Evolutionary conservation across 2,329 filamentous ascomycete genomes (phyloP).

Genomic region (Tympanopsis confertula): DNA sequence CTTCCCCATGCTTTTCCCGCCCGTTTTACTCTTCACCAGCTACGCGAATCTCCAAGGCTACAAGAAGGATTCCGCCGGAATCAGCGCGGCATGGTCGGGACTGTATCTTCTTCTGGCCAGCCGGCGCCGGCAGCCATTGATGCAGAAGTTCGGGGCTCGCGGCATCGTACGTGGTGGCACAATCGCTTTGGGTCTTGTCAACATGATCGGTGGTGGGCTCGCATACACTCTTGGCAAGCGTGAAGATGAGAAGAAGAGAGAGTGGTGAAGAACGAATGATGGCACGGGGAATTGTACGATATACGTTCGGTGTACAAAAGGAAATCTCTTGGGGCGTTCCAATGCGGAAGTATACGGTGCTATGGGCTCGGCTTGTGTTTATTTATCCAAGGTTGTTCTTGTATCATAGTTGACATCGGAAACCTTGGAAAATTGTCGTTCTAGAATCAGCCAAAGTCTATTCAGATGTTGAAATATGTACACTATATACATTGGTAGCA

Average conservation of each 20-base stretch:
- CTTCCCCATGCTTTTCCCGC: conserved; percentile 36
- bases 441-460: too few relatives aligned
- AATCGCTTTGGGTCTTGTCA: conserved; percentile 34
- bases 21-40: conserved; percentile 40
- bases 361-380: too few relatives aligned
- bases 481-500: too few relatives aligned
- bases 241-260: conserved; percentile 33
- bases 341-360: too few relatives aligned
- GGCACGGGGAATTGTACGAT: too few relatives aligned
- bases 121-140: conserved; percentile 28
- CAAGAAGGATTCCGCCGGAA: conserved; percentile 41
- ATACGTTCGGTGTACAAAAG: too few relatives aligned
- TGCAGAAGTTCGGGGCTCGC: conserved; percentile 29
- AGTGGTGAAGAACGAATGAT: too few relatives aligned
- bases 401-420: too few relatives aligned
- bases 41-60: conserved; percentile 50
- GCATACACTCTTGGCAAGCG: conserved; percentile 36
- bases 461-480: too few relatives aligned
- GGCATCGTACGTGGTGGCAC: conserved; percentile 38
- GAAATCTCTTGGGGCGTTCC: too few relatives aligned
- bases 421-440: too few relatives aligned
- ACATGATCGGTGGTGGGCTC: conserved; percentile 35
- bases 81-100: conserved; percentile 43
- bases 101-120: conserved; percentile 43
- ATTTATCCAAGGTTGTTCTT: too few relatives aligned